phyloP scores from a whole-genome alignment of 2,329 filamentous ascomycete species.

The Metarhizium anisopliae region DNA sequence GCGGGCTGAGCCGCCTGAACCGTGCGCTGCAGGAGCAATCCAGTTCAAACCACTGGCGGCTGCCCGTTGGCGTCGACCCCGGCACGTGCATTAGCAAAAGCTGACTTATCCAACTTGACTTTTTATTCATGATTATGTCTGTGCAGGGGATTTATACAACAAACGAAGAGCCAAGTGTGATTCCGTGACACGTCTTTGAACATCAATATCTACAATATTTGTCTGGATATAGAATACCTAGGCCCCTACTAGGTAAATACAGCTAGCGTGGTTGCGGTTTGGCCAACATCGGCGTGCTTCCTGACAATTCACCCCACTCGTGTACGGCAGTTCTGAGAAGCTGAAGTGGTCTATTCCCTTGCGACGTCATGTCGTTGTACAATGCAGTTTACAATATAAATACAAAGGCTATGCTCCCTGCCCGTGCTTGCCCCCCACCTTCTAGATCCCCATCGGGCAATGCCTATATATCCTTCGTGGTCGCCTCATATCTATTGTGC shows the following conservation, averaged over 20 bases:
- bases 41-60: not conserved
- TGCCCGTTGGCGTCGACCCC: not conserved
- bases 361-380: not conserved
- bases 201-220: too few species aligned
- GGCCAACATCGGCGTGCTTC: too few species aligned
- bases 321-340: not conserved
- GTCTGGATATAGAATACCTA: too few species aligned
- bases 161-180: not conserved
- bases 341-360: not conserved
- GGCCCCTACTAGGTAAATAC: too few species aligned
- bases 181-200: too few species aligned
- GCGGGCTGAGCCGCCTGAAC: constrained; percentile 18
- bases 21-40: constrained; percentile 13
- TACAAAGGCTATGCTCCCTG: constrained; percentile 1
- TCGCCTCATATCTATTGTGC: constrained; percentile 50
- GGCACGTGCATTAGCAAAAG: not conserved
- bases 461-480: constrained; percentile 36
- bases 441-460: not conserved
- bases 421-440: not conserved
- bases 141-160: not conserved
- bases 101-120: too few species aligned
- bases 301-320: not conserved
- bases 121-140: too few species aligned
- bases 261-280: too few species aligned
- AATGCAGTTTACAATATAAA: constrained; percentile 3